Evolutionary conservation across 2,329 filamentous ascomycete species (phyloP).

Genomic region (Juglanconis oblonga): DNA sequence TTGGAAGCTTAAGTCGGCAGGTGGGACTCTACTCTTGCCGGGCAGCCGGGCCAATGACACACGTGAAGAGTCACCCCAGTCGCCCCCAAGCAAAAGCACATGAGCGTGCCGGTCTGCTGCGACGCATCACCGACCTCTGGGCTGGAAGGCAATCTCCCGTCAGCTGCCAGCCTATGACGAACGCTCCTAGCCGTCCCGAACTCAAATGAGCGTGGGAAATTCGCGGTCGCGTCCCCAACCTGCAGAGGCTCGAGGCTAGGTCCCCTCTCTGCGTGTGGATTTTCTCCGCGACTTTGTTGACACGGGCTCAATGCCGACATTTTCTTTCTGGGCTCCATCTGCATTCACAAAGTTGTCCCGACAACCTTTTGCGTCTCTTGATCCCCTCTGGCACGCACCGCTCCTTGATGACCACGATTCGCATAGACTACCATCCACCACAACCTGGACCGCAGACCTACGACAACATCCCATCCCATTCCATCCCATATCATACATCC

Average conservation of each 20-base stretch:
- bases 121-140: background rate
- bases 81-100: background rate
- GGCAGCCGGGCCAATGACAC: background rate
- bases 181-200: background rate
- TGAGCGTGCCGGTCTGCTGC: background rate
- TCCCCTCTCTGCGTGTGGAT: background rate
- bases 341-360: slow-evolving; percentile 11
- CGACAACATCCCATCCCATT: background rate
- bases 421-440: too few species aligned
- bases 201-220: slow-evolving; percentile 7
- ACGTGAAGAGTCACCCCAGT: background rate
- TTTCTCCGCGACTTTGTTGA: slow-evolving; percentile 6
- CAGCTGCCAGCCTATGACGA: slow-evolving; percentile 9
- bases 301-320: slow-evolving; percentile 3
- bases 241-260: background rate
- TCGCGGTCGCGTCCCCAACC: slow-evolving; percentile 8
- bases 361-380: slow-evolving; percentile 3
- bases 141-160: slow-evolving; percentile 11
- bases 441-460: background rate
- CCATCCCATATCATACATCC: background rate
- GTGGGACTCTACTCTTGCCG: background rate
- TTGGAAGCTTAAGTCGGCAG: background rate
- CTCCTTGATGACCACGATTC: background rate
- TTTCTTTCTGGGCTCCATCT: slow-evolving; percentile 6
- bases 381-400: background rate